Percentiles rank a stretch among this genome's conserved stretches.
Conservation (phyloP, 768 basidiomycete genomes). For the Termitomyces sp. region DNA sequence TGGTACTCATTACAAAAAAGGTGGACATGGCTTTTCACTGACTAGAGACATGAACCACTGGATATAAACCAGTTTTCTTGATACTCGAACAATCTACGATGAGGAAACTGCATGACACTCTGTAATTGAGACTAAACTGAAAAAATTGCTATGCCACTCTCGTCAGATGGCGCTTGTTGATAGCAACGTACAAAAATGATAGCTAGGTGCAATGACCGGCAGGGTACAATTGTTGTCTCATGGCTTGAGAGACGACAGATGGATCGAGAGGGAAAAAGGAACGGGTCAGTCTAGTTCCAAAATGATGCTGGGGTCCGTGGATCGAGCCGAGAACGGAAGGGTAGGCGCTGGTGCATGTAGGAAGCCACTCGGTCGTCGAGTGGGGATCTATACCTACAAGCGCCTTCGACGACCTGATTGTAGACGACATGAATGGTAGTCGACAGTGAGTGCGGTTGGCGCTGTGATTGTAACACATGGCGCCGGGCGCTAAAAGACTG, state of each 20-base stretch:
- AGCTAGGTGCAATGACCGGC: neutral
- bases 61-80: neutral
- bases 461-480: conserved; percentile 5
- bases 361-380: conserved; percentile 10
- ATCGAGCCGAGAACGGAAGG: conserved; percentile 14
- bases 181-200: neutral
- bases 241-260: neutral
- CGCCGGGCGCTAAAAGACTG: conserved; percentile 56
- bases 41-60: neutral
- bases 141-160: neutral
- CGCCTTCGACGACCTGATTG: conserved; percentile 9
- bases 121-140: neutral
- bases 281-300: conserved; percentile 15
- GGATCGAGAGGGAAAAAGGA: neutral
- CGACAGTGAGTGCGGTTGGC: conserved; percentile 6
- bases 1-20: neutral
- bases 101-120: neutral
- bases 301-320: conserved; percentile 12
- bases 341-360: conserved; percentile 12
- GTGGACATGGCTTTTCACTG: neutral
- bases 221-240: neutral
- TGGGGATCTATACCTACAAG: conserved; percentile 7
- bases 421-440: conserved; percentile 9
- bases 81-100: neutral
- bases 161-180: neutral